phyloP scores from a whole-genome alignment of 1,284 basidiomycete species.

The Pterula multifida region DNA sequence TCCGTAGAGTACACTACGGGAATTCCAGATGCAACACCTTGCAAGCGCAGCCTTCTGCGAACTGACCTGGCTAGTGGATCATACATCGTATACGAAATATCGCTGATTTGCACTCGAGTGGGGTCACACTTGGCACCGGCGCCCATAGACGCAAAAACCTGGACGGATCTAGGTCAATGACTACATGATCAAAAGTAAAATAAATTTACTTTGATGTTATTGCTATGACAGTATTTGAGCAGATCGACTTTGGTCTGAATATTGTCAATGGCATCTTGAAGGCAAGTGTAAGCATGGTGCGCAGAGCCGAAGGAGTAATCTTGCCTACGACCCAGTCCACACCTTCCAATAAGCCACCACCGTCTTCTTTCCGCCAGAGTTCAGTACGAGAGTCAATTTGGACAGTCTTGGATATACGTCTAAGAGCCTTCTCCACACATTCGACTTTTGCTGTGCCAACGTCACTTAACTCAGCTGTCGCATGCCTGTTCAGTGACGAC shows the following conservation, averaged over 20 bases:
- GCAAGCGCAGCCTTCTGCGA: slow-evolving; percentile 63
- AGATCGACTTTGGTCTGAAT: slow-evolving; percentile 91
- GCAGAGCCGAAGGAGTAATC: slow-evolving; percentile 7
- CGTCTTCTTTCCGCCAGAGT: slow-evolving; percentile 71
- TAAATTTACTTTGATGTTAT: slow-evolving; percentile 54
- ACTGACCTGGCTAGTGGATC: slow-evolving; percentile 93
- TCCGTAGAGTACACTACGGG: slow-evolving; percentile 97
- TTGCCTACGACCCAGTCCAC: slow-evolving; percentile 84
- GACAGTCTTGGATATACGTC: slow-evolving; percentile 58
- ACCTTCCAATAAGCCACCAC: slow-evolving; percentile 62
- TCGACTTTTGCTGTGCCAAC: slow-evolving; percentile 94
- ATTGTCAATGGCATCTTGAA: slow-evolving; percentile 87
- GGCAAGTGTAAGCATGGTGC: slow-evolving; percentile 6
- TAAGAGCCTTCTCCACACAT: slow-evolving; percentile 65
- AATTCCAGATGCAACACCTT: slow-evolving; percentile 64
- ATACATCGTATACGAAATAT: slow-evolving; percentile 88
- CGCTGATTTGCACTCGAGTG: slow-evolving; percentile 89
- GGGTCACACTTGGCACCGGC: slow-evolving; percentile 96
- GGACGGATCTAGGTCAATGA: slow-evolving; percentile 6
- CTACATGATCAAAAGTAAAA: not conserved
- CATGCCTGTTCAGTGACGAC: slow-evolving; percentile 89
- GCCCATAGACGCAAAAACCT: slow-evolving; percentile 96
- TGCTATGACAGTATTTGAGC: slow-evolving; percentile 71
- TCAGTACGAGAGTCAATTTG: slow-evolving; percentile 77
- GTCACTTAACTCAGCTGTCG: slow-evolving; percentile 82